Percentiles rank a stretch among this genome's conserved stretches.
Conservation (phyloP, 257 asterid species). For the Solanum clarkiae region DNA sequence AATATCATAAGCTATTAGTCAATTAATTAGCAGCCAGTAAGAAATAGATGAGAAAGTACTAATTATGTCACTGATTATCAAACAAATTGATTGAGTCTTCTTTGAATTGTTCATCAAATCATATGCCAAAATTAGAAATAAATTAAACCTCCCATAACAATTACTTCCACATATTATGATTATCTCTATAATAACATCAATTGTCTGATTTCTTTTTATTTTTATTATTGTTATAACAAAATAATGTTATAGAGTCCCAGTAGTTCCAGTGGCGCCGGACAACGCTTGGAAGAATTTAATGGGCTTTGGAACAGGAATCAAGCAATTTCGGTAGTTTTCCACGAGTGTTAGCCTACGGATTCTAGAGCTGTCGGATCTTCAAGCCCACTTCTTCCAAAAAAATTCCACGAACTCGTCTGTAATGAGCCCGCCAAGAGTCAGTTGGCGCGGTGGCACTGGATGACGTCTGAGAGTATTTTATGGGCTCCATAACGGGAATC, state of each 20-base stretch:
- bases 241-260: neutral
- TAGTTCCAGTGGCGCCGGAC: too few species aligned
- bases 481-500: fast-evolving
- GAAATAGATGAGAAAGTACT: neutral
- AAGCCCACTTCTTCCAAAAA: too few species aligned
- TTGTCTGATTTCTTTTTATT: neutral
- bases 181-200: too few species aligned
- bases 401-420: fast-evolving
- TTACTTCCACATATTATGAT: neutral
- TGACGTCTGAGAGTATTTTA: too few species aligned
- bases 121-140: neutral
- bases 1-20: neutral
- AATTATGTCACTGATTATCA: neutral
- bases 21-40: neutral
- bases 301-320: too few species aligned
- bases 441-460: too few species aligned
- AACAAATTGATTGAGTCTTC: neutral
- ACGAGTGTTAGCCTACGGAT: fast-evolving
- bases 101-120: neutral
- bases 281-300: too few species aligned
- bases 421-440: too few species aligned
- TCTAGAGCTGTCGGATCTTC: too few species aligned
- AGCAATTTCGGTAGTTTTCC: too few species aligned
- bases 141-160: neutral
- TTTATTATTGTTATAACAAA: neutral